These are phyloP conservation scores for Boletus sensibilis DNA, from an alignment of 768 basidiomycete genomes.

Conservation along the genomic window DNA sequence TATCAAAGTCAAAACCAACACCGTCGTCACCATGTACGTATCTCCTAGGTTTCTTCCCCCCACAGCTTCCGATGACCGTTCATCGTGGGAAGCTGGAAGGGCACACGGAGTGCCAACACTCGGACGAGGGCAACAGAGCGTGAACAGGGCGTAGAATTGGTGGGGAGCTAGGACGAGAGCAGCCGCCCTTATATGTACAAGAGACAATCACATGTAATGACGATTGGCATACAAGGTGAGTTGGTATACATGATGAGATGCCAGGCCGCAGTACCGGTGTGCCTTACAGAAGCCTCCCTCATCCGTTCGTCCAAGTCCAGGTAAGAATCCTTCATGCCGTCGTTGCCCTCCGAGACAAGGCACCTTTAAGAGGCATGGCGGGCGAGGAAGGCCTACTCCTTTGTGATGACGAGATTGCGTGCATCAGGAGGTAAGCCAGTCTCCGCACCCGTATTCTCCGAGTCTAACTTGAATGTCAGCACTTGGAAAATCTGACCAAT, in stretches of 20 bases:
- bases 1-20: constrained; percentile 40
- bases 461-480: constrained; percentile 34
- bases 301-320: constrained; percentile 39
- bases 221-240: no score
- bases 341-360: constrained; percentile 40
- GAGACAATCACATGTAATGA: no score
- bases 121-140: no score
- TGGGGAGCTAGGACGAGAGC: no score
- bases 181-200: no score
- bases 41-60: constrained; percentile 30
- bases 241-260: neutral
- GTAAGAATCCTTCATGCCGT: constrained; percentile 41
- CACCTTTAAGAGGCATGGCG: constrained; percentile 31
- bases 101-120: no score
- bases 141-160: no score
- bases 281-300: constrained; percentile 37
- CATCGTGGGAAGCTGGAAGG: no score
- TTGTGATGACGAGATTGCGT: constrained; percentile 34
- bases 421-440: constrained; percentile 36
- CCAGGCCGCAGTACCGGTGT: no score
- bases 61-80: constrained; percentile 1
- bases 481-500: constrained; percentile 36
- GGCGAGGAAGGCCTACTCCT: constrained; percentile 36
- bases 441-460: constrained; percentile 35
- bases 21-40: no score